Evolutionary conservation across 495 filamentous ascomycete genomes (phyloP), one percentile per base, ranked within the genome.

Genomic region (Articulospora tetracladia): DNA sequence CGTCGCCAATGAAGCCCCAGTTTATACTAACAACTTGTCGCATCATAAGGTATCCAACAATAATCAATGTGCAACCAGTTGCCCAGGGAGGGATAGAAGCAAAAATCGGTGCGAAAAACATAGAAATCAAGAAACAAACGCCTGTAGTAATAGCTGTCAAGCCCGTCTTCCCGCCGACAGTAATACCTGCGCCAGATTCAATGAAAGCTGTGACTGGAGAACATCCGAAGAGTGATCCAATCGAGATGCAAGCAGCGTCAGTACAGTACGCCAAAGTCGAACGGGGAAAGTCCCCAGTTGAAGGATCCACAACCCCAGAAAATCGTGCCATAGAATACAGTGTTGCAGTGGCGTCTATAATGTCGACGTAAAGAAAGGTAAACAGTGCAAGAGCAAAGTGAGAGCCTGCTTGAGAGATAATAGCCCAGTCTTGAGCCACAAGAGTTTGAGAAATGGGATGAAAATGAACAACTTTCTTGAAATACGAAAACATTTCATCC

Each of bases 351-450:
- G 77, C 79, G 62, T 86, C 83, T 54, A 86, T 80, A 55, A 93
- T 92, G 72, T 94, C 90, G 55, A 94, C 90, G 64, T 94, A 93
- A 60, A 92, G 80, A 69, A 94, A 93, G 13, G 90, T 93, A 64
- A 94, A 84, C 36, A 93, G 83, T 1, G 90, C 89, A 15, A 93
- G 72, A 32, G 80, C 84, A 68, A 94, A 92, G 39, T 87, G 74
- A 3, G 69, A 67, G 0, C 84, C 82, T 39, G 83, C 82, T 10
- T 89, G 89, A 7, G 73, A 73, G 10, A 73, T 69, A 15, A 93
- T 68, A 66, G 86, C 69, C 89, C 89, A 93, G n/a, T 90, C 73
- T 62, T 88, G 84, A 7, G 80, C 86, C 1, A 72, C 74, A 7
- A 92, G 70, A 12, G 79, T 87, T 50, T 83, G 79, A 62, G 82